Evolutionary conservation across 202 grass and related monocot species (phyloP).

Genomic region (Schoenoplectus triqueter): DNA sequence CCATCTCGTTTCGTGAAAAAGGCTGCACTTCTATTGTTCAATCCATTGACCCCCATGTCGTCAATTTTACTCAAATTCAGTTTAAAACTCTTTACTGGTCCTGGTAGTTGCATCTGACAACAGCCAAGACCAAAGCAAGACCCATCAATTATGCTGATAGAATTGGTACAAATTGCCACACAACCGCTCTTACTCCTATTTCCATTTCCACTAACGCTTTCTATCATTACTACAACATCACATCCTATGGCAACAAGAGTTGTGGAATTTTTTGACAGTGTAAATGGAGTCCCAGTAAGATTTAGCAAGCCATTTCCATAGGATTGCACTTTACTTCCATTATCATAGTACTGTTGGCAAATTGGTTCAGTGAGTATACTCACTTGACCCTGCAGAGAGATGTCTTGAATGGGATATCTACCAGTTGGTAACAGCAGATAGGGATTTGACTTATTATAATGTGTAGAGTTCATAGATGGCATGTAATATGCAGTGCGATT

Average conservation of each 20-base stretch:
- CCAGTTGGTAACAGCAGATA: background rate
- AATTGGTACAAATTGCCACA: constrained; percentile 43
- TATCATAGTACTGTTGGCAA: background rate
- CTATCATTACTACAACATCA: constrained; percentile 41
- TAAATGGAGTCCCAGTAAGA: constrained; percentile 43
- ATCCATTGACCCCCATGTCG: background rate
- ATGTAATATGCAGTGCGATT: background rate
- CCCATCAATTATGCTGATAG: background rate
- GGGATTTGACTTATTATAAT: background rate
- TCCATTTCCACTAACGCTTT: no score
- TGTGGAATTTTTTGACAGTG: constrained; percentile 43
- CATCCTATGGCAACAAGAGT: constrained; percentile 47
- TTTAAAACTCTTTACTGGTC: constrained; percentile 18
- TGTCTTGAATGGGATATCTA: background rate
- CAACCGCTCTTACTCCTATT: constrained; percentile 26
- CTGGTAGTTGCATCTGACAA: constrained; percentile 40
- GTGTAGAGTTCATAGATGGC: background rate
- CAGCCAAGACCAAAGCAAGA: constrained; percentile 62
- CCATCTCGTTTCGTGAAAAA: background rate
- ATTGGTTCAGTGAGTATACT: background rate
- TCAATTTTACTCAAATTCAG: constrained; percentile 38
- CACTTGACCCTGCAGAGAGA: constrained; percentile 31
- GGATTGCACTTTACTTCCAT: background rate
- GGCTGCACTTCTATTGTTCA: background rate
- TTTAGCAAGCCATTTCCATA: background rate